Evolutionary conservation across 192 early-diverging fungal genomes (phyloP).

Genomic region (Pilobolus umbonatus): DNA sequence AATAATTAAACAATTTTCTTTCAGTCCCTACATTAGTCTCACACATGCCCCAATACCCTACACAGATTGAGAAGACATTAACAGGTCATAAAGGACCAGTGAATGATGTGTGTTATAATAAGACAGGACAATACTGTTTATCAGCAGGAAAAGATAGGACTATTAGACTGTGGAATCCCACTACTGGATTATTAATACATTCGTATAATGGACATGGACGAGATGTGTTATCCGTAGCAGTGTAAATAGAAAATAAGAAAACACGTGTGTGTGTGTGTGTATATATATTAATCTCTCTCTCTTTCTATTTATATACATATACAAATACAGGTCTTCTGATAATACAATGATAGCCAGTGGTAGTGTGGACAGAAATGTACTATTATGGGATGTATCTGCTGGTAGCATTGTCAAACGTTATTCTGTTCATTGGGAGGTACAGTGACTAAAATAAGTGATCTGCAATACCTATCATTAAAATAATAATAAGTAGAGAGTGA

Average conservation of each 20-base stretch:
- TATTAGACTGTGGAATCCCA: slow-evolving; percentile 66
- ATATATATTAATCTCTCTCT: neutral
- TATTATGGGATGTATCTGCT: slow-evolving; percentile 83
- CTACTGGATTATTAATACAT: slow-evolving; percentile 64
- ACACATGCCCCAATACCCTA: slow-evolving; percentile 20
- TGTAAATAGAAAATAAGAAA: slow-evolving; percentile 42
- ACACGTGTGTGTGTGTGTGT: neutral
- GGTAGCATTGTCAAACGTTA: slow-evolving; percentile 70
- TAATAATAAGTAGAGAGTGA: slow-evolving; percentile 51
- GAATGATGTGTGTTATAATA: slow-evolving; percentile 61
- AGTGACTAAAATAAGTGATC: neutral
- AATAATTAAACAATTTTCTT: too few relatives aligned
- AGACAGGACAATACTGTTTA: slow-evolving; percentile 74
- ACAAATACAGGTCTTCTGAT: slow-evolving; percentile 41
- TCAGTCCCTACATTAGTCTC: neutral
- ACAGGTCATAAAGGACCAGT: slow-evolving; percentile 65
- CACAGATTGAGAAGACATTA: slow-evolving; percentile 37
- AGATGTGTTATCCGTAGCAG: slow-evolving; percentile 65
- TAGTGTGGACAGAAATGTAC: slow-evolving; percentile 75
- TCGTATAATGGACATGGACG: slow-evolving; percentile 83
- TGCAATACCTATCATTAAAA: neutral
- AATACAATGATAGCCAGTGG: slow-evolving; percentile 72
- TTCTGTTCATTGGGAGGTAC: slow-evolving; percentile 71
- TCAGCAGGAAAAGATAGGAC: slow-evolving; percentile 76
- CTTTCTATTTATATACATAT: neutral